These are phyloP conservation scores for Forsythia suspensa DNA, from an alignment of 257 asterid genomes.

Conservation along the genomic window DNA sequence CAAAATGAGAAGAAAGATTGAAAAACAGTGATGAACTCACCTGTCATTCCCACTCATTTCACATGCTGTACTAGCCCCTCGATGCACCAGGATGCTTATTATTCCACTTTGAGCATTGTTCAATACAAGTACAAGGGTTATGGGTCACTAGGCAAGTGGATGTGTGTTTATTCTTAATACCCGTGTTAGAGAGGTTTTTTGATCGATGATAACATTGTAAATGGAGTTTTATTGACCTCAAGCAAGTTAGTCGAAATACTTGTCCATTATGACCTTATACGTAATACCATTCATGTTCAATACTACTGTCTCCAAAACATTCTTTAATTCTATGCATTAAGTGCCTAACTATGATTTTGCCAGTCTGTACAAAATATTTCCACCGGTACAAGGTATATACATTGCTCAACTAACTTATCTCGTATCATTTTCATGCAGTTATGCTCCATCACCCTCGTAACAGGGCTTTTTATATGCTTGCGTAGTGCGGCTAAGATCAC, in stretches of 20 bases:
- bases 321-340: not conserved
- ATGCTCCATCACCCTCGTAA: slow-evolving; percentile 72
- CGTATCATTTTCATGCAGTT: slow-evolving; percentile 46
- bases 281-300: not conserved
- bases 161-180: not conserved
- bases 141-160: not conserved
- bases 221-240: not conserved
- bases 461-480: slow-evolving; percentile 83
- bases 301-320: not conserved
- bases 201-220: too few relatives aligned
- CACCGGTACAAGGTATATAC: not conserved
- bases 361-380: not conserved
- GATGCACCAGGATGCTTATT: not conserved
- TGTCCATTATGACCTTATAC: not conserved
- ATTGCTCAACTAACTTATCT: not conserved
- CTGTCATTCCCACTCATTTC: not conserved
- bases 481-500: slow-evolving; percentile 94
- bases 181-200: not conserved
- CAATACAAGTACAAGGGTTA: not conserved
- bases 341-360: not conserved
- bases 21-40: not conserved
- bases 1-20: not conserved
- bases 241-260: not conserved
- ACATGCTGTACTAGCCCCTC: not conserved
- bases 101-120: not conserved